Evolutionary conservation across 768 basidiomycete genomes (phyloP), one percentile per base, ranked within the genome.

Genomic region (Cyclocybe cylindracea): DNA sequence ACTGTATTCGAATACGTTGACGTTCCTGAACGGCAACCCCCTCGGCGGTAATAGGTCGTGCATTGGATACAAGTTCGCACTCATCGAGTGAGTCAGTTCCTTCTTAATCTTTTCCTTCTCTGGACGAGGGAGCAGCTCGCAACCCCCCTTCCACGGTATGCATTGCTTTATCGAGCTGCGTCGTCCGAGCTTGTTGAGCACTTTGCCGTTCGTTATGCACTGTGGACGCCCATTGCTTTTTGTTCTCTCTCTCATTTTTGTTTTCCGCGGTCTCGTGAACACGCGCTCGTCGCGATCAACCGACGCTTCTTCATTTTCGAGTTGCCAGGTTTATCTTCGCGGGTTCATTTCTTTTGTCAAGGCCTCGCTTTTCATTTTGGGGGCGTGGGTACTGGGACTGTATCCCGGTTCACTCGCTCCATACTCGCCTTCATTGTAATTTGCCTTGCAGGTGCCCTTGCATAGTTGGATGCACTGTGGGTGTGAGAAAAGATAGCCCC

Each of bases 21-120:
- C 83, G 13, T 86, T 85, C 65, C 69, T 84, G 33, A 78, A 77
- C 52, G 79, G 79, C n/a, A 77, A 73, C 51, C 67, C 73, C 1
- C 58, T 73, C 31, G 71, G 71, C 45, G 84, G 82, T 51, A 78
- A 78, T 59, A 72, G 84, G 32, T 80, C 82, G 14, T 83, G 82
- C 55, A 84, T 86, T 57, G 82, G 85, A 10, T 84, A 77, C 63
- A 76, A 75, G 58, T 86, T 86, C 59, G 83, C 83, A 11, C 54
- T 86, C 51, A 70, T 74, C 33, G 81, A 86, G 84, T 84, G 62
- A 70, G 82, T 78, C n/a, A 24, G 24, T 24, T 33, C 36, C 10
- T 45, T 52, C 35, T 46, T 58, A 19, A 46, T 53, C 45, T 61
- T 50, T 49, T 44, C 46, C 42, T 58, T 35, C 33, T 43, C 19